These are phyloP conservation scores for Cyclotella cryptica DNA, from an alignment of 108 stramenopile species.

Conservation along the genomic window DNA sequence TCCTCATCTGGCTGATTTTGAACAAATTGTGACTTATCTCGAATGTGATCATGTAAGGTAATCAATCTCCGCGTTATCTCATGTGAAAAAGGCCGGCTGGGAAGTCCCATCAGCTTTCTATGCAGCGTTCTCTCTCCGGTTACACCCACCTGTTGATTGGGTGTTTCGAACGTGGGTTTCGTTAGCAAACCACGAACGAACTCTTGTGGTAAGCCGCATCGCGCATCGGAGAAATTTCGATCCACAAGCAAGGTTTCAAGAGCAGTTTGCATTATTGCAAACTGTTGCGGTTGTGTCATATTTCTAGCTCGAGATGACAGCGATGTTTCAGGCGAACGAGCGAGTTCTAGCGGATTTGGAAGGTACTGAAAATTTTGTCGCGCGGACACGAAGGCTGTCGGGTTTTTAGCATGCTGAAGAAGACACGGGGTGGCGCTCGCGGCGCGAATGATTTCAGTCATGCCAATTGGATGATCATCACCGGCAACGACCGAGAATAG, in stretches of 20 bases:
- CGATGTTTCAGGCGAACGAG: neutral
- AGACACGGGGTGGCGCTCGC: too few species aligned
- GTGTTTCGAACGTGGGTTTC: neutral
- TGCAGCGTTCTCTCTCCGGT: neutral
- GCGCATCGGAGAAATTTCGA: neutral
- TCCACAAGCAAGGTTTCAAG: neutral
- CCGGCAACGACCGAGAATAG: too few species aligned
- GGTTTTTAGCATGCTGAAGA: too few species aligned
- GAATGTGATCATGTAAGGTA: slow-evolving; percentile 12
- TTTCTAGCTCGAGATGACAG: neutral
- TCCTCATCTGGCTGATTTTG: neutral
- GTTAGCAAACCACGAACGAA: slow-evolving; percentile 4
- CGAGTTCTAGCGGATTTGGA: too few species aligned
- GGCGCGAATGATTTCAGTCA: too few species aligned
- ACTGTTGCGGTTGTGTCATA: neutral
- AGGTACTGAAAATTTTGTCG: too few species aligned
- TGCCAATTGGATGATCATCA: too few species aligned
- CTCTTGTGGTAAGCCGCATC: neutral
- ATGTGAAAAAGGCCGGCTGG: slow-evolving; percentile 13
- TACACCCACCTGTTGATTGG: neutral
- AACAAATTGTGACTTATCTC: neutral
- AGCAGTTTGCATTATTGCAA: neutral
- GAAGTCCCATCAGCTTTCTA: slow-evolving; percentile 11
- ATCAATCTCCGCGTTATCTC: slow-evolving; percentile 12
- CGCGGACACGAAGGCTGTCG: too few species aligned